phyloP scores from a whole-genome alignment of 495 filamentous ascomycete species.

The Haplographium delicatum region DNA sequence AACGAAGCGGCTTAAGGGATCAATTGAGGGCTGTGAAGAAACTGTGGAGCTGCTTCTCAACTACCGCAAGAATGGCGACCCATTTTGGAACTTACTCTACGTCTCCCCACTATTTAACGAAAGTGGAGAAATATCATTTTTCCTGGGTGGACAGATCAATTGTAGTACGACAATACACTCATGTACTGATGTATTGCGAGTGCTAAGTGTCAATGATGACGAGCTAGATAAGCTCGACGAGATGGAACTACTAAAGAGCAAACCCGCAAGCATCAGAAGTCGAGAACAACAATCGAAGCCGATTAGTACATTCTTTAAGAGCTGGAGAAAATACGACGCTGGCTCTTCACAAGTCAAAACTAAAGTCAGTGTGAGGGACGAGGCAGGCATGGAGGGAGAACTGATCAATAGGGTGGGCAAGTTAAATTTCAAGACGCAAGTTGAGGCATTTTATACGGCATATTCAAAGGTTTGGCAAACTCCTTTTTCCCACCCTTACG shows the following conservation, averaged over 20 bases:
- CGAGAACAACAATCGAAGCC: conserved; percentile 7
- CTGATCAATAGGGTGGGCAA: conserved; percentile 34
- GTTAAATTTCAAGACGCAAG: conserved; percentile 34
- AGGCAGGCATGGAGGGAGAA: conserved; percentile 34
- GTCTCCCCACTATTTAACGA: conserved; percentile 42
- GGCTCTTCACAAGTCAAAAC: conserved; percentile 11
- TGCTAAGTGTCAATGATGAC: conserved; percentile 30
- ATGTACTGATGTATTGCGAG: conserved; percentile 42
- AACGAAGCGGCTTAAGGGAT: conserved; percentile 34
- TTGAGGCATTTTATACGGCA: conserved; percentile 37
- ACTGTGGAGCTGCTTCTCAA: conserved; percentile 48
- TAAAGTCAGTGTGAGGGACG: conserved; percentile 19
- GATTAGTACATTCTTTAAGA: conserved; percentile 28
- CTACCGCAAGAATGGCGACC: conserved; percentile 44
- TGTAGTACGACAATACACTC: conserved; percentile 46
- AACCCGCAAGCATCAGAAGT: conserved; percentile 6
- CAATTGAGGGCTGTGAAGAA: conserved; percentile 38
- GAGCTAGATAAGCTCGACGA: conserved; percentile 26
- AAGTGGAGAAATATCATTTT: conserved; percentile 39
- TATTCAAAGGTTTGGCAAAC: conserved; percentile 41
- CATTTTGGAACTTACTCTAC: conserved; percentile 53
- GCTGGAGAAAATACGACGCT: conserved; percentile 27
- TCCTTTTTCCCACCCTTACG: no score
- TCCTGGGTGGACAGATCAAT: conserved; percentile 52
- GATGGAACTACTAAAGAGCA: conserved; percentile 16